Conservation (phyloP, 2,329 filamentous ascomycete species). For the Alternaria hordeiaustralica region DNA sequence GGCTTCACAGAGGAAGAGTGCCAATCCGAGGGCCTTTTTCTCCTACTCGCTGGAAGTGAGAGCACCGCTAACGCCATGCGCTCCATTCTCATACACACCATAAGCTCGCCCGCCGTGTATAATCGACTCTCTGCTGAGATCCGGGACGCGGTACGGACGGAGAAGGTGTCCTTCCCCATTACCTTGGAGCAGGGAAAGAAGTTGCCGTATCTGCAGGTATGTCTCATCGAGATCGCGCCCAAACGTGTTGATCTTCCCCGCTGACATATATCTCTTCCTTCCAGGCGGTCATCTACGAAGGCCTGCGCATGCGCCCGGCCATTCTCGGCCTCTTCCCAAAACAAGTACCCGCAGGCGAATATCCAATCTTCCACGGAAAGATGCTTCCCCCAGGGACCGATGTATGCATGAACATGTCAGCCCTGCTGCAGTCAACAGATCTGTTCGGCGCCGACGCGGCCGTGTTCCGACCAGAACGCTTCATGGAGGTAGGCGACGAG, state of each 20-base stretch:
- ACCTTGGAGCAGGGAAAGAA: conserved; percentile 5
- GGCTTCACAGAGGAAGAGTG: conserved; percentile 15
- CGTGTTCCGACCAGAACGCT: conserved; percentile 2
- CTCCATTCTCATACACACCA: conserved; percentile 10
- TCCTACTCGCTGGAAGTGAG: conserved; percentile 18
- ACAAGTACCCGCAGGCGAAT: conserved; percentile 4
- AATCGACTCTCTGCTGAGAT: conserved; percentile 12
- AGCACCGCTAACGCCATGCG: conserved; percentile 17
- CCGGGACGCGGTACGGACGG: not conserved
- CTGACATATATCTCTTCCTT: not conserved
- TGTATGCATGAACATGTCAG: not conserved
- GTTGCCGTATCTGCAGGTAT: conserved; percentile 21
- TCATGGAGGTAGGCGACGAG: not conserved
- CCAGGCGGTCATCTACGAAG: conserved; percentile 25
- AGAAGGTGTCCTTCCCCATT: conserved; percentile 11
- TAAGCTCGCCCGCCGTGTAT: conserved; percentile 9
- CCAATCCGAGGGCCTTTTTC: conserved; percentile 10
- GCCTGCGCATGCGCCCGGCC: conserved; percentile 37
- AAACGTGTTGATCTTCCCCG: not conserved
- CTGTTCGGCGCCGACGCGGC: not conserved
- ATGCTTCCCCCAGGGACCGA: not conserved
- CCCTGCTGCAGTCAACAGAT: not conserved
- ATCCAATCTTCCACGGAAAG: not conserved
- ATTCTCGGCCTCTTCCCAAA: conserved; percentile 3
- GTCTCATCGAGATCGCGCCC: not conserved